Base-by-base conservation (phyloP, 2,329 filamentous ascomycete species). In the Penicillium sp. region DNA sequence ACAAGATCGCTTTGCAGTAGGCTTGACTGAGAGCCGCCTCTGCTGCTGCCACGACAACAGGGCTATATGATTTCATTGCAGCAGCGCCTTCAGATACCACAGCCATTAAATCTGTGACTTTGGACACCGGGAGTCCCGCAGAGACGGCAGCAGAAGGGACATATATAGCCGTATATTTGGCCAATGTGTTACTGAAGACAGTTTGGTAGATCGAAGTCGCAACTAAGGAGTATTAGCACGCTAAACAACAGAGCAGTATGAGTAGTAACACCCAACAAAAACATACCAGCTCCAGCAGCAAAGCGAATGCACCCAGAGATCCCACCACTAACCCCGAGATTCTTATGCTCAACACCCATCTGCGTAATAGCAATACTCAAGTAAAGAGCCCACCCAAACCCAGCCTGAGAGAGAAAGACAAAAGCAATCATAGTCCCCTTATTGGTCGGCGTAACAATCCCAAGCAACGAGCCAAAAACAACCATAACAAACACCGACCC, bases 281-380 rank as follows among this genome's bases (percentile, higher is more conserved):
- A 38, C 61, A 41, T 63, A 65, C 62, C 59, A 10, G 74, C 68
- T 25, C 76, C 77, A 42, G 75, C 76, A 4, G 75, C 74, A 57
- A 76, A 80, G 5, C 77, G 70, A 26, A 75, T 72, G 5, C 77
- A 73, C 22, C 77, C 77, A 5, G 72, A 70, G 11, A 78, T 69
- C 45, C 75, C 78, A 35, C 77, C 77, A 38, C 69, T 70, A 14
- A 78, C 73, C 14, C 79, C 79, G 0, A 81, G 70, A 46, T 80
- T 77, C 17, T 75, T 71, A 57, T 82, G 80, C 26, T 77, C 73
- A 3, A 78, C 77, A n/a, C 78, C 78, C 55, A 80, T 75, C 61
- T 81, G 79, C 6, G 75, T 78, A 57, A 78, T 75, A 1, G 78
- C 76, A 59, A 82, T 80, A 17, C 73, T 75, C 19, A 80, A 65